Evolutionary conservation across 305 asterid genomes (phyloP).

Genomic region (Solanum hybrid): DNA sequence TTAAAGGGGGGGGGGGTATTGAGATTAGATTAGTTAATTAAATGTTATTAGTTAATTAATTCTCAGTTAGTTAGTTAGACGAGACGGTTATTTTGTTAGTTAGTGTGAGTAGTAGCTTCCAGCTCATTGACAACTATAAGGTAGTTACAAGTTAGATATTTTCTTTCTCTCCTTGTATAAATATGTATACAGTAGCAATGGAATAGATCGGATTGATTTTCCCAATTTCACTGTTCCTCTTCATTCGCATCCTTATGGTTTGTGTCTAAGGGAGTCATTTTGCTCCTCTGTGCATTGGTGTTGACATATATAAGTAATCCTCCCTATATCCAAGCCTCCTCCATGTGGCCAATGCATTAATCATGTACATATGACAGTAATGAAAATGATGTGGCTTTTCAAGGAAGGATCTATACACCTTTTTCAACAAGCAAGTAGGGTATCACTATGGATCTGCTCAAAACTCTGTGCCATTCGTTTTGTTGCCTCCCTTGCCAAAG

Average conservation of each 20-base stretch:
- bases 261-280: not conserved
- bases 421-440: constrained; percentile 38
- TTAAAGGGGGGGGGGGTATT: not conserved
- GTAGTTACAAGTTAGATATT: too few species aligned
- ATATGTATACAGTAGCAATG: too few species aligned
- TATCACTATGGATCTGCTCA: constrained; percentile 47
- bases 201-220: too few species aligned
- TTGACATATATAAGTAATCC: not conserved
- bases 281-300: not conserved
- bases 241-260: not conserved
- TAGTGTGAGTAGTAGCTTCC: too few species aligned
- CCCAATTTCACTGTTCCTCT: too few species aligned
- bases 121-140: too few species aligned
- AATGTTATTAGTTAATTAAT: not conserved
- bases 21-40: too few species aligned
- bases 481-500: constrained; percentile 36
- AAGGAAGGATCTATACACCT: not conserved
- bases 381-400: not conserved
- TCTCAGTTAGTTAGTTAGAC: not conserved
- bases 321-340: not conserved
- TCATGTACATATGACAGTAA: not conserved
- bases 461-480: constrained; percentile 60
- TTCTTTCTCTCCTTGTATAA: too few species aligned
- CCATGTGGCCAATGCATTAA: not conserved
- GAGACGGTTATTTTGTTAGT: not conserved